Evolutionary conservation across 352 stramenopile genomes (phyloP), one percentile per base, ranked within the genome.

Genomic region (Aphanomyces invadans): DNA sequence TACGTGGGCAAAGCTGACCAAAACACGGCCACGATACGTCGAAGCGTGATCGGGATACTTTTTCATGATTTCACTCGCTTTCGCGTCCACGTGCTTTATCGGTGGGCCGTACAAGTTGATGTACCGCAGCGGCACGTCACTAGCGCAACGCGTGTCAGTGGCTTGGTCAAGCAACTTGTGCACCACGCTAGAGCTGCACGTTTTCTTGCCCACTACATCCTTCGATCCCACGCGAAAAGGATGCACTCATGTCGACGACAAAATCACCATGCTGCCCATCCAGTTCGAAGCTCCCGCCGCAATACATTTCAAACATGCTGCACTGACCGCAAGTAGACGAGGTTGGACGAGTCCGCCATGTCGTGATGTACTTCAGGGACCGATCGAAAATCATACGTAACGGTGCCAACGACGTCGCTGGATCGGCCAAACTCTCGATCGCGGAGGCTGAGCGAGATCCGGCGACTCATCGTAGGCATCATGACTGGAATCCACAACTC

Each of bases 101-200:
- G 83, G 89, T n/a, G 87, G 85, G 5, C 89, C 89, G 57, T 96
- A 96, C 2, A 96, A 57, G 65, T 91, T 91, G 45, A 85, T 86
- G 86, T 88, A 96, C 2, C 80, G 74, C 23, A 80, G 66, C 26
- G 79, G 69, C 0, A 82, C 73, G 5, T 65, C 38, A 7, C 49
- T 57, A 33, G 4, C 49, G 15, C 46, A 45, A 45, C 38, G 17
- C 17, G 38, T 17, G 38, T 45, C 38, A 1, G 15, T 48, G 0
- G 39, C 39, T 48, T 48, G 21, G 1, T 48, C 39, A 48, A 46
- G 1, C 15, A 48, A n/a, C n/a, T 48, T n/a, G n/a, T n/a, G n/a
- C n/a, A n/a, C n/a, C n/a, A n/a, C n/a, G n/a, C n/a, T n/a, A n/a
- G n/a, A n/a, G n/a, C n/a, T n/a, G n/a, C n/a, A n/a, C n/a, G n/a